Conservation (phyloP, 2,329 filamentous ascomycete genomes). For the Phialemonium atrogriseum region DNA sequence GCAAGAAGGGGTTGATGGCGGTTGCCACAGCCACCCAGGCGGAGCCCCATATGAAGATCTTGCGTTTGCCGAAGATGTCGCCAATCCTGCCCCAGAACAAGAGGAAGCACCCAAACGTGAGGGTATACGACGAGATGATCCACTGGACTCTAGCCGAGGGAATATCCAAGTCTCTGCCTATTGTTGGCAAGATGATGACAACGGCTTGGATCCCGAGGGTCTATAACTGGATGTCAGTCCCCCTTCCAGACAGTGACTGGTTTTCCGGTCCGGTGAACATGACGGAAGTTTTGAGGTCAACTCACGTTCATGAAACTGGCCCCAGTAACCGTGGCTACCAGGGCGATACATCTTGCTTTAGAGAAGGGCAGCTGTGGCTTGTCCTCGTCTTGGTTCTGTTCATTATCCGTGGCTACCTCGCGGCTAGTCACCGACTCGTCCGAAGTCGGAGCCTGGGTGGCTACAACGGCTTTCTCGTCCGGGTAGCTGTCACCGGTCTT, state of each 20-base stretch:
- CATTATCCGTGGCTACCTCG: neutral
- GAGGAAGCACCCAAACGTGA: constrained; percentile 60
- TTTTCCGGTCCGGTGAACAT: neutral
- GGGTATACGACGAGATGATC: constrained; percentile 57
- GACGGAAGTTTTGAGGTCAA: neutral
- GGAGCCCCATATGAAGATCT: constrained; percentile 57
- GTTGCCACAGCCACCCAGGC: constrained; percentile 53
- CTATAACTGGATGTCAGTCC: no score
- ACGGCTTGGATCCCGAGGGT: constrained; percentile 49
- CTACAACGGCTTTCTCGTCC: neutral
- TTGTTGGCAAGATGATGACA: constrained; percentile 56
- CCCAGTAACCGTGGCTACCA: constrained; percentile 46
- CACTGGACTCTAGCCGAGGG: constrained; percentile 54
- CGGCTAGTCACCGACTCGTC: neutral
- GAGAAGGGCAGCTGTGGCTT: constrained; percentile 21
- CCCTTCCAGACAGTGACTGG: neutral
- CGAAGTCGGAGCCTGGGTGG: constrained; percentile 1
- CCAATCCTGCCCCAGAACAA: constrained; percentile 60
- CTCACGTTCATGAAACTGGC: constrained; percentile 48
- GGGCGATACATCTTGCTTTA: constrained; percentile 42
- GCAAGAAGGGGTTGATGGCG: constrained; percentile 54
- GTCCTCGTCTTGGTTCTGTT: neutral
- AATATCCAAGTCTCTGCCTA: constrained; percentile 46
- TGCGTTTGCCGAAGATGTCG: constrained; percentile 57
- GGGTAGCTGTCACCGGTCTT: neutral